Evolutionary conservation across 2,329 filamentous ascomycete species (phyloP).

Genomic region (Diaporthe australafricana): DNA sequence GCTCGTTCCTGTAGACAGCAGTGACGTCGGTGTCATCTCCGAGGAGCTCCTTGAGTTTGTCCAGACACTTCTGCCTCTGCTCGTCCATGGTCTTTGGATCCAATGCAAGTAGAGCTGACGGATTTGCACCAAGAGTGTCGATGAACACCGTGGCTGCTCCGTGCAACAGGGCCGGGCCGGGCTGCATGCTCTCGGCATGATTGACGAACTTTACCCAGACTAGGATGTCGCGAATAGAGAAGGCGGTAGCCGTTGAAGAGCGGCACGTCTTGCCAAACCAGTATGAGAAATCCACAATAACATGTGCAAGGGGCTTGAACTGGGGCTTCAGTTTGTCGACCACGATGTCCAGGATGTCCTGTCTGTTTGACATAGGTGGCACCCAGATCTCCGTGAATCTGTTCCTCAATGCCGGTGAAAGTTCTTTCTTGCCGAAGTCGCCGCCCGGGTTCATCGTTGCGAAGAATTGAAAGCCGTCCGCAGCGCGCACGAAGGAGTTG

Average conservation of each 20-base stretch:
- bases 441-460: slow-evolving; percentile 99
- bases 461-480: slow-evolving; percentile 90
- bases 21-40: slow-evolving; percentile 70
- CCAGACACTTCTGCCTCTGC: slow-evolving; percentile 79
- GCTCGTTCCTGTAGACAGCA: slow-evolving; percentile 72
- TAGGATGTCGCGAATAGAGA: slow-evolving; percentile 92
- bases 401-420: slow-evolving; percentile 94
- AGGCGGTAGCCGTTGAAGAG: slow-evolving; percentile 77
- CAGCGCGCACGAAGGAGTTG: slow-evolving; percentile 82
- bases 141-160: slow-evolving; percentile 96
- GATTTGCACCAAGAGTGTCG: slow-evolving; percentile 94
- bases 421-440: slow-evolving; percentile 97
- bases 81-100: slow-evolving; percentile 75
- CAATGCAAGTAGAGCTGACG: slow-evolving; percentile 84
- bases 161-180: slow-evolving; percentile 70
- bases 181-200: slow-evolving; percentile 62
- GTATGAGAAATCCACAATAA: slow-evolving; percentile 87
- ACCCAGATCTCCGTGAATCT: slow-evolving; percentile 99
- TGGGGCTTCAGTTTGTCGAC: slow-evolving; percentile 74
- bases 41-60: slow-evolving; percentile 77
- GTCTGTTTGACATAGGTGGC: slow-evolving; percentile 83
- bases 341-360: slow-evolving; percentile 91
- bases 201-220: slow-evolving; percentile 97
- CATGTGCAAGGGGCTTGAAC: slow-evolving; percentile 68
- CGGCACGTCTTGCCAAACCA: slow-evolving; percentile 93